phyloP scores from a whole-genome alignment of 208 protist species.

The Acanthamoeba healyi region DNA sequence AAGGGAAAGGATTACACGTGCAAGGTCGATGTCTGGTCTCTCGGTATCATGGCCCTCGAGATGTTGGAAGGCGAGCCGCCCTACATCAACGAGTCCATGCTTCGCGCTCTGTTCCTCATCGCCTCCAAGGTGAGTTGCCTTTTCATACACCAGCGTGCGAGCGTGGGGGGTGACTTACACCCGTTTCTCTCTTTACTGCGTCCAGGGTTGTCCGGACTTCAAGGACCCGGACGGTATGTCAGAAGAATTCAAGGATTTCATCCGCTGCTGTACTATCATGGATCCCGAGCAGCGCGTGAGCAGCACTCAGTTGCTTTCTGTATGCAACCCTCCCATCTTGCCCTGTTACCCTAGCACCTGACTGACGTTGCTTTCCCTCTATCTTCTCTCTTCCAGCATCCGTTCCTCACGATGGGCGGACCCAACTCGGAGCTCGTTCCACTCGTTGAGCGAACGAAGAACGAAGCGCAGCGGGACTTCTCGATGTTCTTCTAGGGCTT shows the following conservation, averaged over 20 bases:
- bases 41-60: slow-evolving; percentile 67
- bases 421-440: not conserved
- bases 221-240: slow-evolving; percentile 8
- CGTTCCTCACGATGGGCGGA: not conserved
- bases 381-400: not conserved
- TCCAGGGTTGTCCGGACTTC: not conserved
- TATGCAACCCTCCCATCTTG: not conserved
- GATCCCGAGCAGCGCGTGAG: not conserved
- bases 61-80: slow-evolving; percentile 48
- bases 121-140: not conserved
- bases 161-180: no score
- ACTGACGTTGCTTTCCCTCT: not conserved
- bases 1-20: slow-evolving; percentile 80
- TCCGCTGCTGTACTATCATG: not conserved
- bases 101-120: not conserved
- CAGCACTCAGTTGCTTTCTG: not conserved
- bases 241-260: slow-evolving; percentile 23
- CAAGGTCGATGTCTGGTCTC: slow-evolving; percentile 84
- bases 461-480: slow-evolving; percentile 14
- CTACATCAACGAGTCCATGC: slow-evolving; percentile 28
- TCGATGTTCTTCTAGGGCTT: not conserved
- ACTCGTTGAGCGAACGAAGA: not conserved
- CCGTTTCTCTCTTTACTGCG: no score
- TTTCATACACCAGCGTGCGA: no score
- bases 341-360: not conserved